Evolutionary conservation across 108 stramenopile genomes (phyloP).

Genomic region (Fistulifera solaris): DNA sequence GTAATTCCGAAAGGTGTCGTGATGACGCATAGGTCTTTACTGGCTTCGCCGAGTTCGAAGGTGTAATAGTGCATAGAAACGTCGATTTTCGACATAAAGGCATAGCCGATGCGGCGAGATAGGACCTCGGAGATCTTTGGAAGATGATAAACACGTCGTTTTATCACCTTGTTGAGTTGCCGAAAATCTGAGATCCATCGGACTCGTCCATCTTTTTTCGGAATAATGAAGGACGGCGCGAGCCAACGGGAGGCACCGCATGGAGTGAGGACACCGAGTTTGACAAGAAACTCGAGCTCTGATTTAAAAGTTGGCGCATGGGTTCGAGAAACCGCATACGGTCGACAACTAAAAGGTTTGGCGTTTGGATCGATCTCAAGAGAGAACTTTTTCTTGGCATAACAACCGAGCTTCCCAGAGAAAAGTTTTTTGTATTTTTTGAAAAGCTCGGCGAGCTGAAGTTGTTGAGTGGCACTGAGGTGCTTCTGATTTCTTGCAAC

Average conservation of each 20-base stretch:
- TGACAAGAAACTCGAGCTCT: too few species aligned
- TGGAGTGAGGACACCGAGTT: too few species aligned
- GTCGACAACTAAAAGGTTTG: too few species aligned
- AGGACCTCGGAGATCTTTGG: slow-evolving; percentile 21
- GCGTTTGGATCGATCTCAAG: too few species aligned
- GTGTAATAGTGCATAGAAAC: slow-evolving; percentile 21
- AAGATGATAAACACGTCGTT: slow-evolving; percentile 1
- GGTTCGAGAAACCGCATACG: too few species aligned
- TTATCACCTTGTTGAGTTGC: slow-evolving; percentile 24
- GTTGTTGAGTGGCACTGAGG: slow-evolving; percentile 11
- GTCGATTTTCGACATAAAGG: slow-evolving; percentile 23
- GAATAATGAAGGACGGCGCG: slow-evolving; percentile 23
- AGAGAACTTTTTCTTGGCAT: too few species aligned
- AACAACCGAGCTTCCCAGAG: slow-evolving; percentile 16
- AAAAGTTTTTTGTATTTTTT: slow-evolving; percentile 14
- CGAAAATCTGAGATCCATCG: slow-evolving; percentile 18
- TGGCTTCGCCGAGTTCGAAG: slow-evolving; percentile 23
- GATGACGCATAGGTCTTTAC: slow-evolving; percentile 18
- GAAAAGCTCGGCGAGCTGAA: slow-evolving; percentile 10
- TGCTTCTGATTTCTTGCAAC: slow-evolving; percentile 24
- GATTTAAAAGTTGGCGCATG: too few species aligned
- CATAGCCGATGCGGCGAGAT: slow-evolving; percentile 4
- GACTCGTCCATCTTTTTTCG: slow-evolving; percentile 17
- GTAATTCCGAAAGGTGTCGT: slow-evolving; percentile 37
- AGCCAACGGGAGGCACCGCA: too few species aligned